These are phyloP conservation scores for Aspergillus mulundensis DNA, from an alignment of 495 filamentous ascomycete species.

Conservation along the genomic window DNA sequence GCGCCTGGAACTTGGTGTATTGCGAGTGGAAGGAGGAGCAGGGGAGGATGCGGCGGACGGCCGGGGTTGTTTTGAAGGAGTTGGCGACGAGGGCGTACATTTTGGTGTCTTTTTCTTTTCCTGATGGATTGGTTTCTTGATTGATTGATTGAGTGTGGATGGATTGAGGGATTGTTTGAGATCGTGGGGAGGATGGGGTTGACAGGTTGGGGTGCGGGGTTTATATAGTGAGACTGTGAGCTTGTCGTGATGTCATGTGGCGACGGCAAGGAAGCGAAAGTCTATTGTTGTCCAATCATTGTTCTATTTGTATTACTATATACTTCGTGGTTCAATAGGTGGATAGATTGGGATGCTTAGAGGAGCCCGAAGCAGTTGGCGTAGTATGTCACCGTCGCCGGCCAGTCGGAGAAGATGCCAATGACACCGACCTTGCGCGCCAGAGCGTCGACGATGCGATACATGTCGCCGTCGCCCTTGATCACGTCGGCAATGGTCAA, in stretches of 20 bases:
- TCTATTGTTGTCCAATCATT: background rate
- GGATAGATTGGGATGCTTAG: background rate
- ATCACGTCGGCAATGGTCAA: conserved; percentile 44
- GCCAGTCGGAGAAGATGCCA: conserved; percentile 60
- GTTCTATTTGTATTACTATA: conserved; percentile 2
- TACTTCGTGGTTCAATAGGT: too few relatives aligned
- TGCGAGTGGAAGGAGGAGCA: conserved; percentile 14
- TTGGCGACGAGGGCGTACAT: background rate
- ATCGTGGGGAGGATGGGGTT: background rate
- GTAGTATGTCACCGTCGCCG: conserved; percentile 58
- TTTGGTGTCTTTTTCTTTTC: background rate
- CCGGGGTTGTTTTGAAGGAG: conserved; percentile 5
- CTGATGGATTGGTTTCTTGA: background rate
- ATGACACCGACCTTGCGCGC: conserved; percentile 51
- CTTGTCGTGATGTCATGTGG: conserved; percentile 7
- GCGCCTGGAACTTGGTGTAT: background rate
- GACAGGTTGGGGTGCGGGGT: background rate
- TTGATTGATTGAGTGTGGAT: background rate
- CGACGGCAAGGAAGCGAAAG: background rate
- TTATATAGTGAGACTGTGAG: background rate
- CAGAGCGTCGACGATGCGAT: conserved; percentile 54
- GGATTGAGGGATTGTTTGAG: background rate
- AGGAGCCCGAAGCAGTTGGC: conserved; percentile 54
- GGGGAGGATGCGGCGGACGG: conserved; percentile 4
- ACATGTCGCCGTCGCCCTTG: conserved; percentile 56